A percentile compares a stretch with the other conserved stretches of the same genome.
Evolutionary conservation across 176 grass and related monocot species (phyloP).

Genomic region (Cocos nucifera): DNA sequence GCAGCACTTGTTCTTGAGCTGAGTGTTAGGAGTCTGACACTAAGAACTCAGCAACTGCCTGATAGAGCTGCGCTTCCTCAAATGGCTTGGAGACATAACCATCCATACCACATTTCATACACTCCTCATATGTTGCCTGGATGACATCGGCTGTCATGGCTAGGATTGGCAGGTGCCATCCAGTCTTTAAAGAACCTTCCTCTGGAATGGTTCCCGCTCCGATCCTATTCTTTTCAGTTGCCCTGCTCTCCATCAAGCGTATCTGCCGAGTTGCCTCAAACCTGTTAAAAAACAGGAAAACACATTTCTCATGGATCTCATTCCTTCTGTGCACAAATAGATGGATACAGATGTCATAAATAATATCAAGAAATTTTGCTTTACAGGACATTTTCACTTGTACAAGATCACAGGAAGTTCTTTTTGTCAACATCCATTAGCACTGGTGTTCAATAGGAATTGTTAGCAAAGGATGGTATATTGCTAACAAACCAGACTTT

Average conservation of each 20-base stretch:
- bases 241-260: slow-evolving; percentile 58
- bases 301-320: not conserved
- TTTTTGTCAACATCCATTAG: too few relatives aligned
- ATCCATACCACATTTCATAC: slow-evolving; percentile 83
- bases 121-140: slow-evolving; percentile 84
- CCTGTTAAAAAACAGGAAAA: slow-evolving; percentile 19
- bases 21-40: slow-evolving; percentile 2
- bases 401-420: too few relatives aligned
- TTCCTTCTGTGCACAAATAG: too few relatives aligned
- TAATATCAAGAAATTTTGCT: not conserved
- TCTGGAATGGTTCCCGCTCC: slow-evolving; percentile 14
- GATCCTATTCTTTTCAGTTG: slow-evolving; percentile 24
- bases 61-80: slow-evolving; percentile 80
- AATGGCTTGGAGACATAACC: slow-evolving; percentile 99
- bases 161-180: slow-evolving; percentile 63
- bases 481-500: too few relatives aligned
- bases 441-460: too few relatives aligned
- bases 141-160: slow-evolving; percentile 98
- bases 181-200: not conserved
- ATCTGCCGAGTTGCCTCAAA: slow-evolving; percentile 83
- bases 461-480: too few relatives aligned
- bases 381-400: too few relatives aligned
- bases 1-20: too few relatives aligned
- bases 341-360: not conserved
- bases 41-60: slow-evolving; percentile 71